These are phyloP conservation scores for Geoglossum glabrum DNA, from an alignment of 495 filamentous ascomycete genomes.

Conservation along the genomic window DNA sequence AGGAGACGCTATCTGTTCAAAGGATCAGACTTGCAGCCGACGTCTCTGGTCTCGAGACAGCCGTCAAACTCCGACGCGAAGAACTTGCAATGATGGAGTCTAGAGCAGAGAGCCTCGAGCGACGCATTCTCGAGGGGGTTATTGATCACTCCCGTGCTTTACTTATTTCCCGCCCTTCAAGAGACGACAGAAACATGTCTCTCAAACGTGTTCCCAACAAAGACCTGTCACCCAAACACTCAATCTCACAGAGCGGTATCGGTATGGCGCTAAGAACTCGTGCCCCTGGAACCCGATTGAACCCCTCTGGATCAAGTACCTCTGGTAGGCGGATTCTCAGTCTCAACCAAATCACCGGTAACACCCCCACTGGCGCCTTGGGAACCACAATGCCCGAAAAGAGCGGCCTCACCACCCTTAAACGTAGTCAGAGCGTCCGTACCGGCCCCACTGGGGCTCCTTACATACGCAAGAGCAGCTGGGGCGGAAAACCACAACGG, in stretches of 20 bases:
- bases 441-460: conserved; percentile 33
- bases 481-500: conserved; percentile 32
- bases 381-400: conserved; percentile 16
- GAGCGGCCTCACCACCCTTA: conserved; percentile 28
- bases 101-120: conserved; percentile 69
- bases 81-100: conserved; percentile 79
- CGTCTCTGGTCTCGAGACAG: conserved; percentile 71
- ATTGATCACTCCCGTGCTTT: conserved; percentile 84
- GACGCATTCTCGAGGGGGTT: conserved; percentile 80
- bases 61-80: conserved; percentile 68
- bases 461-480: conserved; percentile 46
- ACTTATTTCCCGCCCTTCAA: conserved; percentile 36
- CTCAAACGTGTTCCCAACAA: conserved; percentile 48
- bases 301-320: conserved; percentile 25
- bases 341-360: conserved; percentile 69
- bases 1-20: conserved; percentile 42
- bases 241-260: conserved; percentile 25
- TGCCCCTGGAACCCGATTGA: conserved; percentile 20
- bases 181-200: conserved; percentile 36
- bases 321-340: conserved; percentile 62
- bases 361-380: conserved; percentile 39
- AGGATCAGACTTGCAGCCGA: conserved; percentile 64
- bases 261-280: conserved; percentile 33
- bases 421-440: conserved; percentile 53
- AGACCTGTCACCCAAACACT: conserved; percentile 20